Base-by-base conservation (phyloP, 2,329 filamentous ascomycete genomes). In the Neonectria sp. region DNA sequence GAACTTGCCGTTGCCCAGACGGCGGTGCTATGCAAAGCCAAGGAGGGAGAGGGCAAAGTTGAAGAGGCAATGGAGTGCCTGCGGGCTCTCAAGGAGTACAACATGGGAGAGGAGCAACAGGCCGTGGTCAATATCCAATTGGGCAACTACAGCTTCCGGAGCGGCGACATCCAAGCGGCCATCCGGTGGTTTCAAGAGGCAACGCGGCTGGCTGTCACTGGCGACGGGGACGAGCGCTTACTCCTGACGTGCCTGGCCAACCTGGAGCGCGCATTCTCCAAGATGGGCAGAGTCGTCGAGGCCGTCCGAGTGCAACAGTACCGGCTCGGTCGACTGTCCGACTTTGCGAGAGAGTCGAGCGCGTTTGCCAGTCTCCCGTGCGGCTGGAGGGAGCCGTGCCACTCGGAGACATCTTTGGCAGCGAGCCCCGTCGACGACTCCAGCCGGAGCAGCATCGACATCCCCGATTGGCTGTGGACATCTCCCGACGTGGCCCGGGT, bases 171-270 rank as follows among this genome's bases (percentile, higher is more conserved):
- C 7, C 45, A 69, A n/a, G 68, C 72, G 17, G 78, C 78, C n/a
- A 72, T 79, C 2, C 58, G 70, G 21, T 76, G 73, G 48, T 80
- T 78, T 53, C 71, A 75, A 31, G 70, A 77, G 58, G 78, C 78
- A 15, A 76, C 75, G 5, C 70, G 71, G 4, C 71, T 80, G 17
- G 77, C 77, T 8, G 55, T 77, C 3, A 68, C 71, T 15, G 68
- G 72, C 21, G 75, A 76, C 45, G 75, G 73, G 11, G 79, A 80
- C 56, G 78, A 79, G 68, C 76, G 79, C 25, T 68, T 79, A 15
- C 69, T 77, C 21, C 71, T 76, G 55, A 77, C 77, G 5, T 78
- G 77, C n/a, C 67, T 80, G n/a, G 75, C 77, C 17, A 80, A 80
- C 61, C 71, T 80, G 25, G 79, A 80, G 58, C 75, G 65, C 11